phyloP scores from a whole-genome alignment of 2,329 filamentous ascomycete genomes.

The Beauveria sp. region DNA sequence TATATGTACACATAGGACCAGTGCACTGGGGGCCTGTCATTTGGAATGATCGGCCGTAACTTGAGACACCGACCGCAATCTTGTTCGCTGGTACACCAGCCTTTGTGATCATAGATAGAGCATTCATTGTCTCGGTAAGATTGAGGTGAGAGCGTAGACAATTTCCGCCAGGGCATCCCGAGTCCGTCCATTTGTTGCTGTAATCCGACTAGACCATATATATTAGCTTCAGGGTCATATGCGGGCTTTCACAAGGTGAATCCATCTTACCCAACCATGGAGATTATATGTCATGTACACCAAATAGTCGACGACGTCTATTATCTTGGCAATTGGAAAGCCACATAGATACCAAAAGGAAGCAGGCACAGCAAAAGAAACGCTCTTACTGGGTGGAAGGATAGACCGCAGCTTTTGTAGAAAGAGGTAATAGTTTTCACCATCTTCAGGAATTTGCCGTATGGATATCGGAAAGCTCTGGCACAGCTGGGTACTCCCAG shows the following conservation, averaged over 20 bases:
- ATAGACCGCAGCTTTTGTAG: neutral
- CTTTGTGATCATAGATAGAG: too few species aligned
- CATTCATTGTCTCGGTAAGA: too few species aligned
- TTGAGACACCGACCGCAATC: too few species aligned
- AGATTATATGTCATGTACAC: slow-evolving; percentile 22
- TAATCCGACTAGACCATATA: slow-evolving; percentile 12
- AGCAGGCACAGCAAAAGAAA: slow-evolving; percentile 19
- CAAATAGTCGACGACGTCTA: slow-evolving; percentile 18
- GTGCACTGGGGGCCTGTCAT: slow-evolving; percentile 23
- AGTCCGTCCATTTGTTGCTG: neutral
- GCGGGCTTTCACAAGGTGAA: too few species aligned
- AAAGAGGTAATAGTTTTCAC: slow-evolving; percentile 10
- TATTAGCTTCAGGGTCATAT: too few species aligned
- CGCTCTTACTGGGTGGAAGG: slow-evolving; percentile 6
- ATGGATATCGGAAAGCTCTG: slow-evolving; percentile 13
- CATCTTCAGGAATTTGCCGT: slow-evolving; percentile 2
- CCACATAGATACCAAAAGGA: slow-evolving; percentile 22
- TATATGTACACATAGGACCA: slow-evolving; percentile 19
- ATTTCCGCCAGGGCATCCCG: too few species aligned
- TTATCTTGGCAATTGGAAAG: slow-evolving; percentile 18
- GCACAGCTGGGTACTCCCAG: slow-evolving; percentile 6
- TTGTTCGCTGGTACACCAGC: too few species aligned
- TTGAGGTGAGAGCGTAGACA: too few species aligned
- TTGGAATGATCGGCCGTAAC: slow-evolving; percentile 22
- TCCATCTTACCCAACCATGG: slow-evolving; percentile 13